Conservation (phyloP, 495 filamentous ascomycete species). For the Lasiosphaeriaceae sp. region DNA sequence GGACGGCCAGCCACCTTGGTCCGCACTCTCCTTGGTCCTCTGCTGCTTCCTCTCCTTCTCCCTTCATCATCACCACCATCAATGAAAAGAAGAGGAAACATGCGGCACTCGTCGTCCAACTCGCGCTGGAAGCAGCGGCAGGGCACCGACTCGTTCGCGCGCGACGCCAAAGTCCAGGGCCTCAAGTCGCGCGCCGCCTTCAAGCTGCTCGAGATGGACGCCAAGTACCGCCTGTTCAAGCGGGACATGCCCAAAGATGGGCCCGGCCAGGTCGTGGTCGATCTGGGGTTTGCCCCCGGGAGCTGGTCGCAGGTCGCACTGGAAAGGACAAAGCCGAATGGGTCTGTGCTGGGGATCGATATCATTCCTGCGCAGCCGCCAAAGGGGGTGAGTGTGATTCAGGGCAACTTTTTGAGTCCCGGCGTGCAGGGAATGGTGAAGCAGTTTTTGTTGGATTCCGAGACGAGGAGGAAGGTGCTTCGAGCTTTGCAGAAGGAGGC, state of each 20-base stretch:
- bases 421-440: slow-evolving; percentile 70
- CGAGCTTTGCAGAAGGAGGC: slow-evolving; percentile 13
- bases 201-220: slow-evolving; percentile 86
- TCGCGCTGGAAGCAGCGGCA: slow-evolving; percentile 81
- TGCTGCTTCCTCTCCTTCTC: not conserved
- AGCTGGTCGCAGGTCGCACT: slow-evolving; percentile 97
- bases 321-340: slow-evolving; percentile 67
- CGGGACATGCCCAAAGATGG: not conserved
- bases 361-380: slow-evolving; percentile 89
- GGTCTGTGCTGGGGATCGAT: slow-evolving; percentile 85
- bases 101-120: slow-evolving; percentile 57
- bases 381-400: slow-evolving; percentile 82
- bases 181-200: slow-evolving; percentile 89
- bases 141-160: slow-evolving; percentile 61
- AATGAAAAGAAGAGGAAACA: too few species aligned
- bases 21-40: not conserved
- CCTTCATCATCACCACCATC: slow-evolving; percentile 2
- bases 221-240: slow-evolving; percentile 73
- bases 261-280: slow-evolving; percentile 77
- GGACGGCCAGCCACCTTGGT: too few species aligned
- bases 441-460: slow-evolving; percentile 64
- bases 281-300: slow-evolving; percentile 90
- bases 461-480: slow-evolving; percentile 26
- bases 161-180: slow-evolving; percentile 66
- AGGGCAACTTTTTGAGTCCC: slow-evolving; percentile 81